Conservation (phyloP, 2,329 filamentous ascomycete species). For the Xylariaceae sp. region DNA sequence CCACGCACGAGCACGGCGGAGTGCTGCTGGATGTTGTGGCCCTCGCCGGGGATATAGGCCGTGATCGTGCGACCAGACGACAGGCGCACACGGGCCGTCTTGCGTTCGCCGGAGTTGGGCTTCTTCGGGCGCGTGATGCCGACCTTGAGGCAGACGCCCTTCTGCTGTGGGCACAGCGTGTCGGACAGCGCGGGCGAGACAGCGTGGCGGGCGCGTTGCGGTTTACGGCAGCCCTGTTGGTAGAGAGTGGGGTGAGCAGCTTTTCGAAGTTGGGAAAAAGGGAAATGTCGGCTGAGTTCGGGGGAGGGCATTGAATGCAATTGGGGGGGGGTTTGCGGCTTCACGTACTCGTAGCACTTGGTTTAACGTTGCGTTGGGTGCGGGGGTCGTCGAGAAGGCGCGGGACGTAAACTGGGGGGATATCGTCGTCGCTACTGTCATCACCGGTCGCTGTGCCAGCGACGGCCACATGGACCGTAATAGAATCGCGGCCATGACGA, state of each 20-base stretch:
- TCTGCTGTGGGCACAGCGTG: conserved; percentile 70
- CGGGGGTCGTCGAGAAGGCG: conserved; percentile 53
- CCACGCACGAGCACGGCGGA: conserved; percentile 94
- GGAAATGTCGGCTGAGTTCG: not conserved
- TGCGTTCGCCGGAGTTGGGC: conserved; percentile 94
- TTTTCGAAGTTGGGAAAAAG: too few relatives aligned
- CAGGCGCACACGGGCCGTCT: conserved; percentile 86
- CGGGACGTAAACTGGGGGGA: conserved; percentile 28
- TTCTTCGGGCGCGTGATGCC: conserved; percentile 96
- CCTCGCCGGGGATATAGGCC: conserved; percentile 93
- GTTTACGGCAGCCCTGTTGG: conserved; percentile 64
- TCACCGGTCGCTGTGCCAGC: conserved; percentile 29
- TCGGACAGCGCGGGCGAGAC: conserved; percentile 77
- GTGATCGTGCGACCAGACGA: conserved; percentile 83
- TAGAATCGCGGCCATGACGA: conserved; percentile 29
- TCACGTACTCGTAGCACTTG: conserved; percentile 57
- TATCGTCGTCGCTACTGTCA: conserved; percentile 19
- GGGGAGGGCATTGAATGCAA: not conserved
- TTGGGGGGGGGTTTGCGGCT: not conserved
- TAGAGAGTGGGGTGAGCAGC: too few relatives aligned
- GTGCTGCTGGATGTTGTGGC: conserved; percentile 98
- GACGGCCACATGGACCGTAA: conserved; percentile 29
- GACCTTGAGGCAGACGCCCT: conserved; percentile 93
- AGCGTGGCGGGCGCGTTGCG: conserved; percentile 76
- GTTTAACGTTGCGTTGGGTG: conserved; percentile 60